Evolutionary conservation across 306 rosid genomes (phyloP), one percentile per base, ranked within the genome.

Genomic region (Gleditsia sinensis): DNA sequence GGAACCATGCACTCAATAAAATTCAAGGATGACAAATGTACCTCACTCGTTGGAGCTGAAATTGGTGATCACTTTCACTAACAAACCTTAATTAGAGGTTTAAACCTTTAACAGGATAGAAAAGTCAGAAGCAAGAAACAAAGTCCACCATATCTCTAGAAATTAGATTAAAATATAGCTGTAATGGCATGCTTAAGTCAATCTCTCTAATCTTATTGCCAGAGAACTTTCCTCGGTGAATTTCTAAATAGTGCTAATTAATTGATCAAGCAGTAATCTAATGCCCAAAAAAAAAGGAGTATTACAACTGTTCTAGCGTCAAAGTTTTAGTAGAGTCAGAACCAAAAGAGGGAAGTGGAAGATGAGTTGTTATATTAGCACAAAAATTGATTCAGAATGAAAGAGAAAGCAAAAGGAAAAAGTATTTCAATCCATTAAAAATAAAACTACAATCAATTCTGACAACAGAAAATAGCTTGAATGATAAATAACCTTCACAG

Each of bases 251-350:
- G 13, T 21, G 60, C 48, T 42, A 63, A 54, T 54, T 28, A 75
- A 28, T 66, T 48, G 23, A 45, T 60, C 60, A 55, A 75, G 45
- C 75, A 80, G 25, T 49, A 55, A 57, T 12, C 51, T 27, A 65
- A 28, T 49, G 63, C 2, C 11, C 16, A 23, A 50, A 19, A 28
- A 12, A 54, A 62, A 19, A 36, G 23, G 5, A 61, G 19, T 40
- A 71, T 17, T 20, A 40, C 24, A 69, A 69, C 57, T 45, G 54
- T 54, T 17, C 17, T 42, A 37, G 39, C 50, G 16, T 40, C 37
- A 20, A 23, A 56, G 59, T 25, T n/a, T 55, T 27, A 57, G 65
- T 17, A 59, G 48, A 20, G 57, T 59, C 62, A 70, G 24, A 46
- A 55, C 70, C 65, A 71, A 51, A 27, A 62, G 12, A 51, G 40